phyloP scores from a whole-genome alignment of 306 rosid genomes.

The Citrullus amarus region DNA sequence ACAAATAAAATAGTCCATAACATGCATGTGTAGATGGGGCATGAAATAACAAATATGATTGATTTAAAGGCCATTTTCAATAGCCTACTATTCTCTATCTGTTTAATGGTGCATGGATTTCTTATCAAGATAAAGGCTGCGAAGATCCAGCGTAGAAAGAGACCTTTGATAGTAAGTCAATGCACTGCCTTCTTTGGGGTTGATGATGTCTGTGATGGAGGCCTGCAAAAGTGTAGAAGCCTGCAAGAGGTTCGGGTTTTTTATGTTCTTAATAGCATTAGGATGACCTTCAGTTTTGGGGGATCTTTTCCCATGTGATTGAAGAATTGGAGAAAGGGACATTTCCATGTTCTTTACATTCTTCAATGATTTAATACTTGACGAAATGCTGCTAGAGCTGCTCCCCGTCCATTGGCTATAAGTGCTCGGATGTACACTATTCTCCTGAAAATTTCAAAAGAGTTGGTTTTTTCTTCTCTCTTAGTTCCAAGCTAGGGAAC shows the following conservation, averaged over 20 bases:
- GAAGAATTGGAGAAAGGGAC: constrained; percentile 41
- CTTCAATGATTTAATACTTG: constrained; percentile 19
- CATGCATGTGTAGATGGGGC: not conserved
- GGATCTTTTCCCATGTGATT: constrained; percentile 20
- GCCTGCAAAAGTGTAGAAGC: constrained; percentile 59
- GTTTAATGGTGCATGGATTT: constrained; percentile 15
- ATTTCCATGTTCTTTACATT: constrained; percentile 19
- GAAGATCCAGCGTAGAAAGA: constrained; percentile 41
- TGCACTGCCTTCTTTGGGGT: constrained; percentile 33
- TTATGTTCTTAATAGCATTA: constrained; percentile 54
- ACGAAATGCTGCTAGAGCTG: constrained; percentile 34
- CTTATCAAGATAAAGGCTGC: constrained; percentile 26
- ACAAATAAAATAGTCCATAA: not conserved
- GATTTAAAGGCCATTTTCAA: not conserved
- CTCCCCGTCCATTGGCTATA: constrained; percentile 20
- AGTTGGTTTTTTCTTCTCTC: not conserved
- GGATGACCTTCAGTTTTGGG: constrained; percentile 66
- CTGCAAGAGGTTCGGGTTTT: constrained; percentile 34
- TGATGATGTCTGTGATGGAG: constrained; percentile 40
- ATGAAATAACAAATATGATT: constrained; percentile 1
- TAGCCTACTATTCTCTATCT: constrained; percentile 13
- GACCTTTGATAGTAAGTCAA: constrained; percentile 34
- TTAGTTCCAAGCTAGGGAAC: not conserved
- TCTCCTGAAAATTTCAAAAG: constrained; percentile 22
- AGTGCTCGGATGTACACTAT: constrained; percentile 13